These are phyloP conservation scores for Rosa lucieae DNA, from an alignment of 306 rosid genomes.

Conservation along the genomic window DNA sequence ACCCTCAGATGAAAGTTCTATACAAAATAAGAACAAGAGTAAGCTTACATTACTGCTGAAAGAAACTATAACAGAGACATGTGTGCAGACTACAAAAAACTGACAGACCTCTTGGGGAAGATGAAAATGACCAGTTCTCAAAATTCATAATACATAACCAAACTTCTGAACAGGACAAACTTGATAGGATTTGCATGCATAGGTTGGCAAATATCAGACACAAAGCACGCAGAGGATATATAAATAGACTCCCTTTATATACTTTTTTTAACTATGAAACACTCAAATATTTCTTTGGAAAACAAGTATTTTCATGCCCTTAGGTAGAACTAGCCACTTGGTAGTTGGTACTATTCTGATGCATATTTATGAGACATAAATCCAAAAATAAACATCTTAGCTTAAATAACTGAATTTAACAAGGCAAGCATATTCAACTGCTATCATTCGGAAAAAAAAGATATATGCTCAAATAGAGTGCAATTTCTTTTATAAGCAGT, in stretches of 20 bases:
- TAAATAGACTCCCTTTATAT: neutral
- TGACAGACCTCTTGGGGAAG: too few species aligned
- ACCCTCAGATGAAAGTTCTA: conserved; percentile 72
- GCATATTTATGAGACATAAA: neutral
- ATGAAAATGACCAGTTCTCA: neutral
- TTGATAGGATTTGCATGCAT: neutral
- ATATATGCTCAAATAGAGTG: neutral
- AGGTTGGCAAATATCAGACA: neutral
- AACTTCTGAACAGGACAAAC: neutral
- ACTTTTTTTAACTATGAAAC: neutral
- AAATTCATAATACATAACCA: neutral
- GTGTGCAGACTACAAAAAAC: neutral
- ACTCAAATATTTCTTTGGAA: too few species aligned
- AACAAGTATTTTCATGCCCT: neutral
- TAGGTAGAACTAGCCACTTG: neutral
- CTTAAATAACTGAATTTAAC: neutral
- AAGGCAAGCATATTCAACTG: neutral
- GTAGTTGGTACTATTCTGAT: neutral
- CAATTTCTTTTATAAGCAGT: neutral
- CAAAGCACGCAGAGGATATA: neutral
- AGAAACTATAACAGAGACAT: neutral
- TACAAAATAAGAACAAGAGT: conserved; percentile 25
- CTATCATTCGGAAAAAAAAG: neutral
- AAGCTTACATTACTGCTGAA: conserved; percentile 13
- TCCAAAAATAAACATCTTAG: neutral